Percentiles rank a stretch among this genome's conserved stretches.
Evolutionary conservation across 78 protist genomes (phyloP).

Genomic region (Parvularia atlantis): DNA sequence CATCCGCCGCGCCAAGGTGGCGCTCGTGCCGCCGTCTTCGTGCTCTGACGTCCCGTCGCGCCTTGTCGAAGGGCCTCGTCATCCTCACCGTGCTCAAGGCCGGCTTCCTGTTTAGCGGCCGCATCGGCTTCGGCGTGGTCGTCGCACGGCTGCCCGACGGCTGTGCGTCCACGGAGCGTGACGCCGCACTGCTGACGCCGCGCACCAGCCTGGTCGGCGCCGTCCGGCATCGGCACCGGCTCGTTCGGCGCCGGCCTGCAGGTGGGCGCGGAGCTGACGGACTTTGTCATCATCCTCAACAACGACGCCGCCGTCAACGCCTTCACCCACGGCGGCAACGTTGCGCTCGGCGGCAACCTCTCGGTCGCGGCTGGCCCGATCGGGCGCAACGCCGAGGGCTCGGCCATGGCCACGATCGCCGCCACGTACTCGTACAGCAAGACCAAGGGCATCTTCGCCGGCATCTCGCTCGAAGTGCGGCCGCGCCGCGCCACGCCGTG

Average conservation of each 20-base stretch:
- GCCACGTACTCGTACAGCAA: slow-evolving; percentile 17
- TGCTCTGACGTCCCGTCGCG: no score
- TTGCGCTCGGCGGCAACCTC: slow-evolving; percentile 27
- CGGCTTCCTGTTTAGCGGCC: slow-evolving; percentile 10
- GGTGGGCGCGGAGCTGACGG: slow-evolving; percentile 19
- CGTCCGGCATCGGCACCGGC: slow-evolving; percentile 4
- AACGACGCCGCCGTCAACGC: slow-evolving; percentile 11
- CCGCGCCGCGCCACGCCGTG: not conserved
- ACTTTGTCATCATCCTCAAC: slow-evolving; percentile 23
- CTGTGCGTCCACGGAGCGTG: not conserved
- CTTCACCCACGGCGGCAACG: slow-evolving; percentile 24
- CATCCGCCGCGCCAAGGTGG: no score
- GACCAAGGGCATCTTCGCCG: not conserved
- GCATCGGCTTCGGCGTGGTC: slow-evolving; percentile 15
- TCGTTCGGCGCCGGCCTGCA: slow-evolving; percentile 16
- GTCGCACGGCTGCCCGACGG: not conserved
- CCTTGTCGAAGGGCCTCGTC: slow-evolving; percentile 17
- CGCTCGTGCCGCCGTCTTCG: no score
- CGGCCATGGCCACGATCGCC: not conserved
- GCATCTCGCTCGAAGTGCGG: not conserved
- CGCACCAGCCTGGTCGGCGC: slow-evolving; percentile 11
- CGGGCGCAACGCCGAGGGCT: slow-evolving; percentile 23
- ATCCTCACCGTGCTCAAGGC: slow-evolving; percentile 6
- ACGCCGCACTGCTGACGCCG: not conserved
- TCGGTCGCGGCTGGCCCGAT: slow-evolving; percentile 22